Base-by-base conservation (phyloP, 2,329 filamentous ascomycete species). In the Colletotrichum tropicicola region DNA sequence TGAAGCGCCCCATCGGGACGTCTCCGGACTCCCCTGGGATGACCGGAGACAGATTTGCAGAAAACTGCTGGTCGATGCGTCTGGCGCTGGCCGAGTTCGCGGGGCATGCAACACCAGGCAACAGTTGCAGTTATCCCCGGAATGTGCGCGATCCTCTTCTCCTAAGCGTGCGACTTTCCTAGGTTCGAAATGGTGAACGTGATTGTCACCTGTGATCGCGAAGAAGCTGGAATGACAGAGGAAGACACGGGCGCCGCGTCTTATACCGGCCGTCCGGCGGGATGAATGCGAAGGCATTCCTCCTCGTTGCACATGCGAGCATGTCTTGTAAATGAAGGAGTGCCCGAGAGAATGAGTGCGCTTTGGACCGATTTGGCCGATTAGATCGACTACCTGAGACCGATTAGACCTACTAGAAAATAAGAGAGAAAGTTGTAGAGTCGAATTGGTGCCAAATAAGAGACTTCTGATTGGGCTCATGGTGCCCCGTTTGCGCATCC, bases 381-480 rank as follows among this genome's bases (percentile, higher is more conserved):
- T 25, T 17, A n/a, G n/a, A n/a, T n/a, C n/a, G n/a, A n/a, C n/a
- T n/a, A n/a, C n/a, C n/a, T n/a, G n/a, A n/a, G n/a, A n/a, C n/a
- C n/a, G n/a, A n/a, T n/a, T n/a, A n/a, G n/a, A n/a, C n/a, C n/a
- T n/a, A n/a, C n/a, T n/a, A 27, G 3, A 25, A 15, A 32, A 15
- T 15, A 6, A 39, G 0, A 5, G 8, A 17, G 49, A 27, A 28
- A 19, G n/a, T n/a, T n/a, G n/a, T 27, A n/a, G 8, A 6, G n/a
- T 8, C 12, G 32, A 53, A 12, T 10, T 25, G 12, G 10, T 5
- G 12, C 7, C 21, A 19, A 55, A 65, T 54, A n/a, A 44, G 32
- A 23, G 15, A 8, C 3, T 7, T n/a, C 13, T 30, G n/a, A 61
- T 65, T 65, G 56, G 61, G 32, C 32, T 35, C n/a, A n/a, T n/a